phyloP scores from a whole-genome alignment of 805 yeast genomes.

The Candida stauntonica region DNA sequence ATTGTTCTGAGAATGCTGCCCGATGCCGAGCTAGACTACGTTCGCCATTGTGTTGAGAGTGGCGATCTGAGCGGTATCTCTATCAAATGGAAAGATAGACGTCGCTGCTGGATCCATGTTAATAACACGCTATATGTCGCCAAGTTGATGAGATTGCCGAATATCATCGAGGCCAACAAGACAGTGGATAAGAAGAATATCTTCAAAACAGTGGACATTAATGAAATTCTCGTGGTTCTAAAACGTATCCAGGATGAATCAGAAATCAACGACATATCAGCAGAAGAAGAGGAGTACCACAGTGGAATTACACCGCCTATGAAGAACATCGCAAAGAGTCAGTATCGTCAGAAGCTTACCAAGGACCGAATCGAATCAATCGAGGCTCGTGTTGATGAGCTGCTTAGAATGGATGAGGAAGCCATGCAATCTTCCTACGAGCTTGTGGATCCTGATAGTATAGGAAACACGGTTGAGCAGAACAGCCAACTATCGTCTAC shows the following conservation, averaged over 20 bases:
- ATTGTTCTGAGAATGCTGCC: constrained; percentile 69
- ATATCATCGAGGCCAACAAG: constrained; percentile 81
- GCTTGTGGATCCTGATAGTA: constrained; percentile 49
- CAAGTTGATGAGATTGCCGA: constrained; percentile 83
- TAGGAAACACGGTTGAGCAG: constrained; percentile 10
- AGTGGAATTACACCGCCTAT: constrained; percentile 81
- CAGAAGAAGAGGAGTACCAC: constrained; percentile 40
- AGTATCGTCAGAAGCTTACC: constrained; percentile 68
- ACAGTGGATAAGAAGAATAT: constrained; percentile 86
- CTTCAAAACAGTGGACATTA: constrained; percentile 78
- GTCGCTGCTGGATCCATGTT: constrained; percentile 74
- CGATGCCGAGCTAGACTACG: constrained; percentile 64
- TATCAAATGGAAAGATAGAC: constrained; percentile 78
- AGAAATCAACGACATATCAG: constrained; percentile 38
- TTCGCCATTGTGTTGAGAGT: constrained; percentile 69
- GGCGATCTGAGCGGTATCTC: constrained; percentile 71
- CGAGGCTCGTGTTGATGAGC: constrained; percentile 73
- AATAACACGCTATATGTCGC: constrained; percentile 73
- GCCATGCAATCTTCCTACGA: constrained; percentile 82
- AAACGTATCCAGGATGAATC: constrained; percentile 44
- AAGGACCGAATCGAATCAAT: constrained; percentile 70
- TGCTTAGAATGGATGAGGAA: constrained; percentile 70
- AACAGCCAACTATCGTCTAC: constrained; percentile 3
- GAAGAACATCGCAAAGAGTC: constrained; percentile 60
- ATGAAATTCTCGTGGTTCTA: constrained; percentile 79